These are phyloP conservation scores for Colletotrichum higginsianum DNA, from an alignment of 2,329 filamentous ascomycete genomes.

Conservation along the genomic window DNA sequence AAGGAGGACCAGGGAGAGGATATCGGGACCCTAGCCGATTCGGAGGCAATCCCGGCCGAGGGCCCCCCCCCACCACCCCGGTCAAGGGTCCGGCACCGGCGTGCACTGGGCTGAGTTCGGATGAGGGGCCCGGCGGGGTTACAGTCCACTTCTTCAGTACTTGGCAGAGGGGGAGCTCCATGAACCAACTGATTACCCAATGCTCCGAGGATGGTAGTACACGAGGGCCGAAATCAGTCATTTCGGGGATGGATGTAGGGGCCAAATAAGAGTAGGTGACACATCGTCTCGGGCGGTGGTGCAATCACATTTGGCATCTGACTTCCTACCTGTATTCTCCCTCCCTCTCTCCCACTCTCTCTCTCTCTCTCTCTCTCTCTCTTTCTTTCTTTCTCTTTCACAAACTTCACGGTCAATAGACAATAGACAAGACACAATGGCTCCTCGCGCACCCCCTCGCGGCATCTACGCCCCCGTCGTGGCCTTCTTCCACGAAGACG, in stretches of 20 bases:
- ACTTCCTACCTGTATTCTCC: too few species aligned
- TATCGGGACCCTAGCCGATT: slow-evolving; percentile 33
- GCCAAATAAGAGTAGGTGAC: slow-evolving; percentile 28
- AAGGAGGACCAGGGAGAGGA: neutral
- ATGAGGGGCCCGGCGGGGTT: slow-evolving; percentile 32
- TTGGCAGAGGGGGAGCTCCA: neutral
- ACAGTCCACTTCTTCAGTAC: slow-evolving; percentile 20
- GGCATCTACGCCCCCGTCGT: slow-evolving; percentile 64
- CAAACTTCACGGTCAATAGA: neutral
- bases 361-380: too few species aligned
- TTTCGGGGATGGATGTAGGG: neutral
- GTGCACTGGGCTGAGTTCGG: slow-evolving; percentile 10
- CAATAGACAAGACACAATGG: slow-evolving; percentile 7
- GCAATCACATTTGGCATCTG: neutral
- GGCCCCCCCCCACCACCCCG: neutral
- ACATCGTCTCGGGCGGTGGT: too few species aligned
- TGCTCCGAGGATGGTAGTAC: slow-evolving; percentile 24
- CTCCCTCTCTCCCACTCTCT: too few species aligned
- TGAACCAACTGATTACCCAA: slow-evolving; percentile 13
- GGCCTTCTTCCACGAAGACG: slow-evolving; percentile 55
- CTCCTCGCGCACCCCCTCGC: slow-evolving; percentile 18
- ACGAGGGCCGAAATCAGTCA: neutral
- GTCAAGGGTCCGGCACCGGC: slow-evolving; percentile 35
- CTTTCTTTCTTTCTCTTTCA: too few species aligned
- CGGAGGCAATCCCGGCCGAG: slow-evolving; percentile 30